phyloP scores from a whole-genome alignment of 2,329 filamentous ascomycete species.

The Reticulascus tulasneorum region DNA sequence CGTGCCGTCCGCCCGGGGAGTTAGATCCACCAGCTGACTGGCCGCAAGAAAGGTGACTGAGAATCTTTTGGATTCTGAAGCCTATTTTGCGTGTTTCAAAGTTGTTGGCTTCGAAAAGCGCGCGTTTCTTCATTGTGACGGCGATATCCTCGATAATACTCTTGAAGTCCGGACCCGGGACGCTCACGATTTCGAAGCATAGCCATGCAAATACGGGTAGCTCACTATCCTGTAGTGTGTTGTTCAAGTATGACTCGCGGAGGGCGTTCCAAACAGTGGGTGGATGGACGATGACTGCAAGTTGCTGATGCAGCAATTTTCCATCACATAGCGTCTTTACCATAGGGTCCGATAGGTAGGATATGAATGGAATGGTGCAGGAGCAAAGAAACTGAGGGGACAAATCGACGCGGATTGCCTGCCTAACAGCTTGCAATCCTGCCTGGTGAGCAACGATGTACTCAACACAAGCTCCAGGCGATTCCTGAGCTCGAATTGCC shows the following conservation, averaged over 20 bases:
- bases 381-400: slow-evolving; percentile 24
- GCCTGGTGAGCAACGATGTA: slow-evolving; percentile 17
- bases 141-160: slow-evolving; percentile 19
- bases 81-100: slow-evolving; percentile 20
- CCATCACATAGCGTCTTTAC: slow-evolving; percentile 48
- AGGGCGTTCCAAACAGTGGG: slow-evolving; percentile 51
- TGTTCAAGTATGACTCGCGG: slow-evolving; percentile 23
- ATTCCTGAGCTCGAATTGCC: slow-evolving; percentile 14
- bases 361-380: slow-evolving; percentile 30
- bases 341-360: slow-evolving; percentile 33
- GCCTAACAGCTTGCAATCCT: slow-evolving; percentile 19
- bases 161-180: slow-evolving; percentile 20
- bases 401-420: slow-evolving; percentile 20
- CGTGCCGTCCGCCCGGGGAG: slow-evolving; percentile 63
- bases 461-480: slow-evolving; percentile 22
- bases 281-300: slow-evolving; percentile 45
- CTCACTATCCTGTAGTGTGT: slow-evolving; percentile 25
- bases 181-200: slow-evolving; percentile 41
- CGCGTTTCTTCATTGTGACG: slow-evolving; percentile 18
- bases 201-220: slow-evolving; percentile 44
- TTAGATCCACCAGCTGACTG: slow-evolving; percentile 13
- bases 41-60: slow-evolving; percentile 22
- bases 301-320: slow-evolving; percentile 41
- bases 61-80: slow-evolving; percentile 34
- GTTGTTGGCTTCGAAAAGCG: slow-evolving; percentile 21